Evolutionary conservation across 768 basidiomycete genomes (phyloP), one percentile per base, ranked within the genome.

Genomic region (Kwoniella sp.): DNA sequence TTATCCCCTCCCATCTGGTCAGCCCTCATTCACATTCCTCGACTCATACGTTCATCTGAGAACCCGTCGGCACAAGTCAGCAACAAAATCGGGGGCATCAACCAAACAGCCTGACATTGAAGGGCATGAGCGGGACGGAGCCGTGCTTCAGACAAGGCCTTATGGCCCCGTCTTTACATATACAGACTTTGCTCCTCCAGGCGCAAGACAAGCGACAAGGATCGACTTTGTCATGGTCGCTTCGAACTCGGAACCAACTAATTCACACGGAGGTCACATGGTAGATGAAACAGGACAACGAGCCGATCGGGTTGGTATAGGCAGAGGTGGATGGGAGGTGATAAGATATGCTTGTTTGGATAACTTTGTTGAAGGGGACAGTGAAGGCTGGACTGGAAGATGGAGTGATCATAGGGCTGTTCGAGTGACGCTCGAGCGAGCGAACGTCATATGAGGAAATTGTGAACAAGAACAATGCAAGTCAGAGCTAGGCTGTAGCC

Each of bases 221-320:
- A 75, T 75, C 24, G 73, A 75, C 50, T 75, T 75, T 27, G 53
- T 75, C 67, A 68, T 72, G 67, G 53, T 72, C 6, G 36, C 19
- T 37, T 48, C 55, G 49, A 52, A 30, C 15, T 7, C 17, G 50
- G 24, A 22, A 36, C 12, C 21, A 49, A 53, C 13, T 50, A 15
- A 3, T 21, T 10, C n/a, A 49, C 30, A 17, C 21, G n/a, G 8
- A 33, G 12, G 12, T 30, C 29, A 29, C 21, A 49, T 17, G 48
- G 27, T 0, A 36, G 7, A 17, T 36, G 36, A 10, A 22, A 13
- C 7, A 36, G 30, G 13, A 33, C 33, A 13, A 33, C 33, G 22
- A 19, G 9, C 29, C n/a, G 49, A n/a, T 19, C 12, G 24, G 30
- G 15, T 15, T 17, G 63, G n/a, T 13, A 33, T 44, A 44, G 40